Evolutionary conservation across 805 yeast genomes (phyloP).

Genomic region (Komagataella mondaviorum): DNA sequence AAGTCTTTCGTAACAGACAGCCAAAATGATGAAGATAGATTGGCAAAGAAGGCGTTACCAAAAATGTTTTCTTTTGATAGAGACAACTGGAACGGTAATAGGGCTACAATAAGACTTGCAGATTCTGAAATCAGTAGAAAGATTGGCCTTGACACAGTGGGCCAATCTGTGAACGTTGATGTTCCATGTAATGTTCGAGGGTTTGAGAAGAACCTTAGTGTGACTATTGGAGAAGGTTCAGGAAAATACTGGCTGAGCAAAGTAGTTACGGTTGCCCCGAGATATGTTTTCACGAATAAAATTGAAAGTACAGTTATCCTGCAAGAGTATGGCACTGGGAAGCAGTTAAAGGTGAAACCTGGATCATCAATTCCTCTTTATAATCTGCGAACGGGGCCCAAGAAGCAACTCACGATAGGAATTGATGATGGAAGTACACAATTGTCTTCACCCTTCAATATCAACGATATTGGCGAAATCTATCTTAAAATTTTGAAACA

Average conservation of each 20-base stretch:
- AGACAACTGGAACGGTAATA: constrained; percentile 34
- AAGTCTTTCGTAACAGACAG: constrained; percentile 23
- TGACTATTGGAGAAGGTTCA: constrained; percentile 66
- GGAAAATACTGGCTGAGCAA: constrained; percentile 73
- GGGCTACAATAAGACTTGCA: constrained; percentile 53
- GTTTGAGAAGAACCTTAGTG: constrained; percentile 62
- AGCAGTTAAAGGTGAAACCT: constrained; percentile 29
- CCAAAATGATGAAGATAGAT: constrained; percentile 10
- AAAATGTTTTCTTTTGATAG: constrained; percentile 76
- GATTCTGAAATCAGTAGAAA: constrained; percentile 65
- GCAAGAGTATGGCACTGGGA: constrained; percentile 56
- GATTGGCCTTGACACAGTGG: constrained; percentile 80
- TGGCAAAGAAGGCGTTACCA: constrained; percentile 31
- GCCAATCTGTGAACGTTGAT: constrained; percentile 50
- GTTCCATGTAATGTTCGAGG: constrained; percentile 34
- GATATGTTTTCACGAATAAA: constrained; percentile 62
- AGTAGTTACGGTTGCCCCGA: constrained; percentile 68
- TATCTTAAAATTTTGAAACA: constrained; percentile 57
- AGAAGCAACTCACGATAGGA: constrained; percentile 49
- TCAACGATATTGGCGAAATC: constrained; percentile 75
- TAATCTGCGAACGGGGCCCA: constrained; percentile 39
- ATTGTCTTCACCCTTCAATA: constrained; percentile 84
- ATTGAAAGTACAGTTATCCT: constrained; percentile 42
- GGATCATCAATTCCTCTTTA: constrained; percentile 44
- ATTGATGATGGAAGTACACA: constrained; percentile 40